Evolutionary conservation across 768 basidiomycete genomes (phyloP), one percentile per base, ranked within the genome.

Genomic region (Arthromyces matolae): DNA sequence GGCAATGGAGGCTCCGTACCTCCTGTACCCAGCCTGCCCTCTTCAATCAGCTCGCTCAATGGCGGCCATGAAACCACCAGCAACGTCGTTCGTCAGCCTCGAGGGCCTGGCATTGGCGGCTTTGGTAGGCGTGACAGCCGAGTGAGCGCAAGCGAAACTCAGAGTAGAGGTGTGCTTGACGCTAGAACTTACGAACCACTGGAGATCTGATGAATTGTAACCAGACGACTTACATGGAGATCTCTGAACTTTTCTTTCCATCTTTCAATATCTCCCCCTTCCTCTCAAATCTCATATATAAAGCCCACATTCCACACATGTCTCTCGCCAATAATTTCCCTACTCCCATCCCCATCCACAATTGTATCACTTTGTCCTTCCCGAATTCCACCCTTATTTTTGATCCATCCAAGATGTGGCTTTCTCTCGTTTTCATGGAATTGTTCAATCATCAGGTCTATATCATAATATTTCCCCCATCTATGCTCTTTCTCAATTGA

Each of bases 121-220:
- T 92, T 93, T 60, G 78, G 74, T 27, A 71, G 72, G 56, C 76
- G 89, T 54, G 83, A 85, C 64, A 84, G 78, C 57, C 69, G 78
- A 54, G 69, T 77, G 28, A 72, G 69, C 12, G 59, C 65, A 35
- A 72, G 66, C 50, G 78, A 80, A 58, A 64, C 64, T 50, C 75
- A 75, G 60, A 62, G 72, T 39, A 77, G 82, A 70, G 79, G 79
- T 68, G 86, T 84, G 66, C 79, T 92, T 59, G 90, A 93, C 64
- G 80, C 88, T 59, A 81, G 84, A 67, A 88, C 87, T 53, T 86
- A 90, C 71, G 87, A 93, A 73, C 87, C 87, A 32, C 67, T 91
- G 70, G 90, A 92, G 66, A 83, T 91, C 76, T 90, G 73, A 79
- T 68, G 60, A 54, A 55, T 60, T 57, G 54, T 40, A 43, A 37